Evolutionary conservation across 23 red algal genomes (phyloP), one percentile per base, ranked within the genome.

Genomic region (Pyropia yezoensis): DNA sequence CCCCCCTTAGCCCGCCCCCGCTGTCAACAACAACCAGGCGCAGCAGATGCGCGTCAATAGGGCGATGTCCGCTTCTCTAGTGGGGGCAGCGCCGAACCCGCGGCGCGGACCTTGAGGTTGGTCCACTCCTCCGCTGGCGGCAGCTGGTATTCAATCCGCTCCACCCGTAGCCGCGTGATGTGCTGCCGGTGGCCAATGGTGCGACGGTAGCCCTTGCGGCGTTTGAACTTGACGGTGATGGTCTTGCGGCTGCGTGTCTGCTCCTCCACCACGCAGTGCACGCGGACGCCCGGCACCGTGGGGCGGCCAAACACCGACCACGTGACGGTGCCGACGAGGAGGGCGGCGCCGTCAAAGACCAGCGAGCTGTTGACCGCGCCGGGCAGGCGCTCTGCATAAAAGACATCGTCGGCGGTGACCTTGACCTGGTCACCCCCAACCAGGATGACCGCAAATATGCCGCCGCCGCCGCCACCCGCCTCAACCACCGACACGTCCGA

Each of bases 281-380:
- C 82, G 54, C 33, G 50, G 47, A 70, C 82, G 14, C 52, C 49
- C 0, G 70, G 62, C 57, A 87, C 75, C 0, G 47, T 18, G 32
- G 82, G 82, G 17, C 82, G 39, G 7, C 82, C 82, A 51, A 87
- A 77, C 65, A 87, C 45, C 22, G 79, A 67, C 66, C 68, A 84
- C 45, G 65, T 56, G 26, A 74, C 57, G 9, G 69, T 70, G 50
- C 79, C 79, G 56, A 84, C 49, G 54, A 56, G 51, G 39, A 73
- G 24, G 24, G 74, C 61, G 0, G 47, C 32, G 39, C 39, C 39
- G 24, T 74, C 79, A 56, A 84, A 84, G 13, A 59, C 59, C 23
- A 65, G 19, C 15, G 67, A 32, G 26, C 54, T 49, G 32, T 84
- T 84, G 3, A 84, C 79, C 45, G 62, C 79, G 1, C 79, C 79